Percentiles rank a stretch among this genome's conserved stretches.
Conservation (phyloP, 2,329 filamentous ascomycete species). For the Cladosporium sp. region DNA sequence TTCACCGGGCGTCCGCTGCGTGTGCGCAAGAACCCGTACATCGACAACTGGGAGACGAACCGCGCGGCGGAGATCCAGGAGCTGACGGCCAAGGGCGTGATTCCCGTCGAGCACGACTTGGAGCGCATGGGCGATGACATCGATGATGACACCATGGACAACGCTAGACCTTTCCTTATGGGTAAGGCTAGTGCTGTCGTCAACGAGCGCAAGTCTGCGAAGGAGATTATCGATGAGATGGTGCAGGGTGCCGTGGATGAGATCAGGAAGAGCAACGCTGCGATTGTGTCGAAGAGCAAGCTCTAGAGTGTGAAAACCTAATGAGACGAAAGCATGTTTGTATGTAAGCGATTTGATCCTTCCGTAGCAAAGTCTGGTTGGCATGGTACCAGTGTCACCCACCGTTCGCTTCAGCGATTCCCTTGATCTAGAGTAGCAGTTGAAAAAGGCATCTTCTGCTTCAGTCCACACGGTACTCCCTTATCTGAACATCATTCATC, state of each 20-base stretch:
- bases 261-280: slow-evolving; percentile 25
- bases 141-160: slow-evolving; percentile 84
- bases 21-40: slow-evolving; percentile 90
- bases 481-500: background rate
- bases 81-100: slow-evolving; percentile 79
- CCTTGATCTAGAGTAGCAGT: too few relatives aligned
- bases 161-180: slow-evolving; percentile 89
- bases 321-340: background rate
- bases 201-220: slow-evolving; percentile 86
- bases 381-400: background rate
- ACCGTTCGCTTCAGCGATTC: background rate
- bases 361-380: background rate
- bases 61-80: slow-evolving; percentile 86
- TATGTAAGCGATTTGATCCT: slow-evolving; percentile 6
- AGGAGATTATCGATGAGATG: slow-evolving; percentile 91
- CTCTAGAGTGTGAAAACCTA: slow-evolving; percentile 22
- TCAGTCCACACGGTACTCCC: background rate
- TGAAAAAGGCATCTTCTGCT: background rate
- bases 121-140: slow-evolving; percentile 67
- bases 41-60: slow-evolving; percentile 93
- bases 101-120: slow-evolving; percentile 91
- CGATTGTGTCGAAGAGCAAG: slow-evolving; percentile 33
- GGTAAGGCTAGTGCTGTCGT: slow-evolving; percentile 93
- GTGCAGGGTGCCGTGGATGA: slow-evolving; percentile 64
- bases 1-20: slow-evolving; percentile 95